A percentile compares a stretch with the other conserved stretches of the same genome.
Conservation (phyloP, 495 filamentous ascomycete species). For the Neurospora hispaniola region DNA sequence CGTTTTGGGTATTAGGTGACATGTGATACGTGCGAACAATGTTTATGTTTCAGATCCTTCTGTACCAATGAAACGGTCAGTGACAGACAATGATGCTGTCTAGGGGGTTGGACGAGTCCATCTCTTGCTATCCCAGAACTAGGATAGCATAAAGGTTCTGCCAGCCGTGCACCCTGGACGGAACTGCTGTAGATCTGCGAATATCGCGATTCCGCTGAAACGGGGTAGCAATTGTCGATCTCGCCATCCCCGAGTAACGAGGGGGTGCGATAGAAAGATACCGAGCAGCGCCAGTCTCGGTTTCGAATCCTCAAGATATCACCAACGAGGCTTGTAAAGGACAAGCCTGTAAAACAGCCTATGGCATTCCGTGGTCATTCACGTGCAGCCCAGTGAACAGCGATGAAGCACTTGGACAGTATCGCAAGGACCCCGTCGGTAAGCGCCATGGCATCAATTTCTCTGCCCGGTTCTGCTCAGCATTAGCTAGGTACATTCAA, state of each 20-base stretch:
- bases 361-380: not conserved
- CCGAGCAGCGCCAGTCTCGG: not conserved
- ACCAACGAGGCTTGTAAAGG: not conserved
- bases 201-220: not conserved
- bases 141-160: not conserved
- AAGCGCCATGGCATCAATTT: not conserved
- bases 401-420: not conserved
- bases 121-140: not conserved
- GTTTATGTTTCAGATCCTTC: not conserved
- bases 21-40: not conserved
- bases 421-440: not conserved
- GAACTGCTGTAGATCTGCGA: not conserved
- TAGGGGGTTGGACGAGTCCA: not conserved
- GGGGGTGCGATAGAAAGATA: not conserved
- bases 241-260: not conserved
- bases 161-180: not conserved
- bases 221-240: not conserved
- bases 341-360: not conserved
- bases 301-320: not conserved
- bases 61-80: not conserved
- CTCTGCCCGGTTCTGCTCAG: not conserved
- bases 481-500: not conserved
- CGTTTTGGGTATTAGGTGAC: not conserved
- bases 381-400: not conserved
- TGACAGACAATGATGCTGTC: not conserved